Conservation (phyloP, 768 basidiomycete species). For the Pleurotus salmoneostramineus region DNA sequence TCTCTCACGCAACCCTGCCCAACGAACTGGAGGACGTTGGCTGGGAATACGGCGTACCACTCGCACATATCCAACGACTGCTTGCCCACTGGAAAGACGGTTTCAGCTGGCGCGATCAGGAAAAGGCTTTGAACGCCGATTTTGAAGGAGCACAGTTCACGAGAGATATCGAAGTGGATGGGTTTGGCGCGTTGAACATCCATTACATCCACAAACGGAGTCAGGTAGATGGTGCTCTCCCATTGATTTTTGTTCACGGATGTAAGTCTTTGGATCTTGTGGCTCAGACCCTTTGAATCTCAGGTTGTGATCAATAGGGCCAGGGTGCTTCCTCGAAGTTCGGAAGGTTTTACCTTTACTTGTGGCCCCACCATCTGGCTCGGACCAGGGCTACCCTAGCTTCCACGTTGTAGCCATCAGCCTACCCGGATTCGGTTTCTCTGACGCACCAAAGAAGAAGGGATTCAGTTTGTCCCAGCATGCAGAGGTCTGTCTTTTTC, state of each 20-base stretch:
- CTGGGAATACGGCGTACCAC: conserved; percentile 42
- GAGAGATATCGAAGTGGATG: conserved; percentile 33
- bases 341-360: conserved; percentile 55
- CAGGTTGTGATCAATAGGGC: conserved; percentile 37
- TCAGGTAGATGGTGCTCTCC: conserved; percentile 11
- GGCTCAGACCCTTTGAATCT: neutral
- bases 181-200: conserved; percentile 32
- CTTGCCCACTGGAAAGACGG: conserved; percentile 42
- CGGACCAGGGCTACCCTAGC: conserved; percentile 34
- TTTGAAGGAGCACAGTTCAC: conserved; percentile 38
- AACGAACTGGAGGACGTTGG: neutral
- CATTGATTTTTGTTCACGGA: conserved; percentile 44
- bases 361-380: conserved; percentile 25
- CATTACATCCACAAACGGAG: conserved; percentile 43
- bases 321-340: conserved; percentile 55
- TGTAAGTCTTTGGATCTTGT: conserved; percentile 26
- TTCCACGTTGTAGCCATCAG: conserved; percentile 63
- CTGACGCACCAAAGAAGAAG: conserved; percentile 45
- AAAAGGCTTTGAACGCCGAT: conserved; percentile 33
- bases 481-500: conserved; percentile 40
- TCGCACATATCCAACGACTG: conserved; percentile 44
- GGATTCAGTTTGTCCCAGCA: conserved; percentile 45
- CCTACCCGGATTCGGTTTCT: conserved; percentile 62
- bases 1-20: neutral
- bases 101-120: conserved; percentile 29